Conservation (phyloP, 2,329 filamentous ascomycete genomes). For the Xylariaceae sp. region DNA sequence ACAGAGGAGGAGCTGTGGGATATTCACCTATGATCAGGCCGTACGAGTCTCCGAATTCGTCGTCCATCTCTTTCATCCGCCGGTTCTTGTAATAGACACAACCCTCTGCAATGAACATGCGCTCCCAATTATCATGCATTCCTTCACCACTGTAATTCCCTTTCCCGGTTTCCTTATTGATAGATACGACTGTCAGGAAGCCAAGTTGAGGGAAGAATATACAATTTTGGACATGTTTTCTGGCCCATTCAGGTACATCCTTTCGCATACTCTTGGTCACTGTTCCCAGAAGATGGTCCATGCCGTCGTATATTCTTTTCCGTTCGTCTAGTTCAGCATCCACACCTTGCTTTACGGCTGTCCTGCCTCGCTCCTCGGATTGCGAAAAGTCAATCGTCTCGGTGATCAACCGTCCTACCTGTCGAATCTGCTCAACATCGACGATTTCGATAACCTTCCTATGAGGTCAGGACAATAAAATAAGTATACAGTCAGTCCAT, state of each 20-base stretch:
- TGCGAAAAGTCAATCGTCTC: slow-evolving; percentile 76
- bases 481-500: slow-evolving; percentile 8
- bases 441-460: slow-evolving; percentile 44
- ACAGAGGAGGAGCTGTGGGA: not conserved
- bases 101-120: slow-evolving; percentile 68
- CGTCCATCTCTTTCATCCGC: slow-evolving; percentile 76
- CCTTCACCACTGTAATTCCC: slow-evolving; percentile 62
- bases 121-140: slow-evolving; percentile 64
- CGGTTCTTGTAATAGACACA: slow-evolving; percentile 82
- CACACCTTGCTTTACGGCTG: slow-evolving; percentile 68
- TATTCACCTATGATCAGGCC: slow-evolving; percentile 71
- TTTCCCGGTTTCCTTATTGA: slow-evolving; percentile 55
- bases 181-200: slow-evolving; percentile 73
- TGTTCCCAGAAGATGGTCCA: slow-evolving; percentile 68
- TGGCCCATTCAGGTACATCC: slow-evolving; percentile 58
- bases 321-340: slow-evolving; percentile 72
- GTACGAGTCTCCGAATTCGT: slow-evolving; percentile 79
- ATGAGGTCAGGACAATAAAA: slow-evolving; percentile 1
- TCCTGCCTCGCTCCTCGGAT: slow-evolving; percentile 66
- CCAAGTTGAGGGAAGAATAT: slow-evolving; percentile 90
- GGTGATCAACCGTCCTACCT: slow-evolving; percentile 67
- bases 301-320: slow-evolving; percentile 72
- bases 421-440: slow-evolving; percentile 49
- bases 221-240: slow-evolving; percentile 61
- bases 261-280: slow-evolving; percentile 61